These are phyloP conservation scores for Diatrype stigma DNA, from an alignment of 2,329 filamentous ascomycete species.

Conservation along the genomic window DNA sequence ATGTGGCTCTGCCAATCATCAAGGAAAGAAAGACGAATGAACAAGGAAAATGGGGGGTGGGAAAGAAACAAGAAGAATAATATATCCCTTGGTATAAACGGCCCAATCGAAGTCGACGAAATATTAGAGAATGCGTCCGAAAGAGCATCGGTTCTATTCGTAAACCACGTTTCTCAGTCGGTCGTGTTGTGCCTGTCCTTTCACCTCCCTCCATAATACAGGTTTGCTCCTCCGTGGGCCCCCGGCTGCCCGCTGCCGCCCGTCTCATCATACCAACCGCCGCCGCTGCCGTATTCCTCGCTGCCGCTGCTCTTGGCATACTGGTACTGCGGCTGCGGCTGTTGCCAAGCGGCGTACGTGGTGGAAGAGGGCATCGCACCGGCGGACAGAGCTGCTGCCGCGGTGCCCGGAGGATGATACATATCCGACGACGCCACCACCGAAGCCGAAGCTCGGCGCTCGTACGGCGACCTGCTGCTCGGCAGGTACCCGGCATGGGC, in stretches of 20 bases:
- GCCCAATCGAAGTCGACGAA: too few relatives aligned
- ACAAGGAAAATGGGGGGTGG: neutral
- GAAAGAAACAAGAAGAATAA: too few relatives aligned
- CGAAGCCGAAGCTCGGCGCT: conserved; percentile 39
- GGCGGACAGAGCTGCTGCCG: conserved; percentile 31
- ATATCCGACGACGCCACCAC: conserved; percentile 40
- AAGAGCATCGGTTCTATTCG: too few relatives aligned
- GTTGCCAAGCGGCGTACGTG: conserved; percentile 38
- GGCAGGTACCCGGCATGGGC: conserved; percentile 37
- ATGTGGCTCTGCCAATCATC: neutral
- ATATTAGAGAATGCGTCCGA: too few relatives aligned
- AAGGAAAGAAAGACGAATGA: neutral
- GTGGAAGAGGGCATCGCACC: conserved; percentile 33
- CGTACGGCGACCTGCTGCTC: conserved; percentile 33
- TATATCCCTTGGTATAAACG: too few relatives aligned
- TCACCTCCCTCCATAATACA: conserved; percentile 4
- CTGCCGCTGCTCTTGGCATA: conserved; percentile 34
- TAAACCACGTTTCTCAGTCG: neutral
- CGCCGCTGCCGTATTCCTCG: conserved; percentile 26
- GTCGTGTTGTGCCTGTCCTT: neutral
- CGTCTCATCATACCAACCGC: conserved; percentile 26
- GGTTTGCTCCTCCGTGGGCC: conserved; percentile 5
- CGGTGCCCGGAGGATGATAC: conserved; percentile 32
- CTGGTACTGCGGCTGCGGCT: conserved; percentile 40
- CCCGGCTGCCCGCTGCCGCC: conserved; percentile 35